phyloP scores from a whole-genome alignment of 345 rosid species.

The Gossypium stocksii region DNA sequence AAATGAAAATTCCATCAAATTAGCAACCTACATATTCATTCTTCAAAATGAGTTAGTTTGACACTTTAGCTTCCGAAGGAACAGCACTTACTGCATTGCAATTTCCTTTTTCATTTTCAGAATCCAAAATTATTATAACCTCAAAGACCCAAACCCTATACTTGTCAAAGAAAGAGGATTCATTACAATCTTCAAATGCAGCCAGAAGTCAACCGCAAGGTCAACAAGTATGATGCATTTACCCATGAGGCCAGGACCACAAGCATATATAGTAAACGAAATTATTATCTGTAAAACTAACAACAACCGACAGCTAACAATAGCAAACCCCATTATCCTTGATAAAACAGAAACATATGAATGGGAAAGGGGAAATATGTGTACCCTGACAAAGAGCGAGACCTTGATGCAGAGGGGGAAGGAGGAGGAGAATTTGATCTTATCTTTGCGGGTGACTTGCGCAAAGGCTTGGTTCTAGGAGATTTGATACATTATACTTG shows the following conservation, averaged over 20 bases:
- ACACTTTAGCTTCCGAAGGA: neutral
- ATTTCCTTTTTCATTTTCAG: neutral
- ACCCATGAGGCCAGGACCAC: neutral
- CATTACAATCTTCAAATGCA: conserved; percentile 2
- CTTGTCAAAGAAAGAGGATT: neutral
- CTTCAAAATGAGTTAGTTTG: neutral
- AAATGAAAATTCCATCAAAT: neutral
- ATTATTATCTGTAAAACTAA: neutral
- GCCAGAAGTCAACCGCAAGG: neutral
- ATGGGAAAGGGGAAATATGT: conserved; percentile 15
- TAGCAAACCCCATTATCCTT: neutral
- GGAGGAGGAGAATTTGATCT: conserved; percentile 55
- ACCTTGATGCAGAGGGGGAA: conserved; percentile 59
- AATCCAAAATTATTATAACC: neutral
- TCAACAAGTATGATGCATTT: neutral
- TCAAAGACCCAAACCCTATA: neutral
- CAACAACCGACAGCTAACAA: neutral
- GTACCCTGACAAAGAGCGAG: conserved; percentile 68
- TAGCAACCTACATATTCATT: neutral
- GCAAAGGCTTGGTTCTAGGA: conserved; percentile 60
- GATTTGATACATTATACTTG: conserved; percentile 51
- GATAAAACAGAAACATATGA: neutral
- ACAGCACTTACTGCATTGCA: neutral
- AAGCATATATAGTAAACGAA: neutral
- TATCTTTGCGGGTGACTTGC: conserved; percentile 61